These are phyloP conservation scores for Giardia duodenalis DNA, from an alignment of 208 protist genomes.

Conservation along the genomic window DNA sequence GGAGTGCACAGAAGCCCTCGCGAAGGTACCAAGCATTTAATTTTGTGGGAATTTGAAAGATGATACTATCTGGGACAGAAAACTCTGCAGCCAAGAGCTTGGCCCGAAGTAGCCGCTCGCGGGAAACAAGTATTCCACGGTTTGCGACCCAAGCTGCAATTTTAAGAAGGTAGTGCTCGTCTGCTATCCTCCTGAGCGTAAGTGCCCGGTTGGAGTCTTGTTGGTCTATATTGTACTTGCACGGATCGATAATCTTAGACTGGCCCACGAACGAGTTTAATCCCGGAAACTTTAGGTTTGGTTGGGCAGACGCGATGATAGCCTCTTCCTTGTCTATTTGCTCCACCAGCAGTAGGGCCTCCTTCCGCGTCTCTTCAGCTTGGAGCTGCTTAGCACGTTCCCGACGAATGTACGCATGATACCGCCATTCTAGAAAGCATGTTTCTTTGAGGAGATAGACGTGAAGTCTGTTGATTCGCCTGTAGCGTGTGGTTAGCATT, in stretches of 20 bases:
- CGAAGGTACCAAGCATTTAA: background rate
- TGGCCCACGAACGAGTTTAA: no score
- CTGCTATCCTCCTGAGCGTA: background rate
- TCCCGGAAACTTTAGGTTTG: no score
- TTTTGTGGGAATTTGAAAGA: background rate
- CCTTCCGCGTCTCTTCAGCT: background rate
- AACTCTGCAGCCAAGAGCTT: background rate
- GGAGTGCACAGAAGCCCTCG: background rate
- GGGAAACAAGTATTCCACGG: background rate
- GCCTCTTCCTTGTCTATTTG: background rate
- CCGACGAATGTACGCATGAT: background rate
- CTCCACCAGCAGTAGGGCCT: background rate
- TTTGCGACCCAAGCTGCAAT: background rate
- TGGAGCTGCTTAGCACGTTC: background rate
- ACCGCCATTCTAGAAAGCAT: background rate
- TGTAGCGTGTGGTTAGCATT: background rate
- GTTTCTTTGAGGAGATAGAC: background rate
- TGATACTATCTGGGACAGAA: background rate
- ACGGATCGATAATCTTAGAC: no score
- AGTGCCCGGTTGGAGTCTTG: no score
- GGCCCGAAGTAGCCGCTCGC: background rate
- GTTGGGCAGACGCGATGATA: background rate
- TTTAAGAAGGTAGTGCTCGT: background rate
- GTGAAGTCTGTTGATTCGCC: background rate
- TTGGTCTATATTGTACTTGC: no score